Evolutionary conservation across 2,329 filamentous ascomycete species (phyloP).

Genomic region (Fusarium longipes): DNA sequence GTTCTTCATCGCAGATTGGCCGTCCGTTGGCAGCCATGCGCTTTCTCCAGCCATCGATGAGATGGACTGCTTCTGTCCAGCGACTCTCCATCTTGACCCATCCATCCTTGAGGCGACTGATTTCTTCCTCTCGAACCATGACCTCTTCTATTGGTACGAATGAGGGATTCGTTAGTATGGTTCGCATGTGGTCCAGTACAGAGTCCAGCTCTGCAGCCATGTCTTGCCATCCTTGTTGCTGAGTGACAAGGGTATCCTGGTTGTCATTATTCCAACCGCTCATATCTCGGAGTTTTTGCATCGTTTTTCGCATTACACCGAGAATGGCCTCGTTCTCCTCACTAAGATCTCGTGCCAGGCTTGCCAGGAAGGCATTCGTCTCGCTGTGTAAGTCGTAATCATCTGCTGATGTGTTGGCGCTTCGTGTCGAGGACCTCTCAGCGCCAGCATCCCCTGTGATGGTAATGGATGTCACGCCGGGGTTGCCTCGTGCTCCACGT

Average conservation of each 20-base stretch:
- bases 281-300: slow-evolving; percentile 77
- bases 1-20: slow-evolving; percentile 74
- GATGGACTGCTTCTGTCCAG: slow-evolving; percentile 87
- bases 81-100: slow-evolving; percentile 94
- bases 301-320: slow-evolving; percentile 75
- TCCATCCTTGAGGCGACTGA: slow-evolving; percentile 81
- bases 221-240: slow-evolving; percentile 66
- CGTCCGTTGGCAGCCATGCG: slow-evolving; percentile 78
- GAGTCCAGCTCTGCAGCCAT: slow-evolving; percentile 79
- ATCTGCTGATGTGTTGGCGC: slow-evolving; percentile 48
- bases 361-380: slow-evolving; percentile 90
- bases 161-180: slow-evolving; percentile 90
- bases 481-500: slow-evolving; percentile 65
- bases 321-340: slow-evolving; percentile 92
- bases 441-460: slow-evolving; percentile 66
- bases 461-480: slow-evolving; percentile 66
- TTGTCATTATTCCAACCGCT: slow-evolving; percentile 63
- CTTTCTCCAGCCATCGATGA: slow-evolving; percentile 93
- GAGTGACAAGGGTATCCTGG: slow-evolving; percentile 48
- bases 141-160: slow-evolving; percentile 97
- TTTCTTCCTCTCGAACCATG: slow-evolving; percentile 90
- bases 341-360: slow-evolving; percentile 82
- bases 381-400: slow-evolving; percentile 82
- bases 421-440: slow-evolving; percentile 53
- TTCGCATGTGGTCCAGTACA: slow-evolving; percentile 83